Percentiles rank a stretch among this genome's conserved stretches.
phyloP scores from a whole-genome alignment of 2,329 filamentous ascomycete species.

The Pseudocercospora musae region DNA sequence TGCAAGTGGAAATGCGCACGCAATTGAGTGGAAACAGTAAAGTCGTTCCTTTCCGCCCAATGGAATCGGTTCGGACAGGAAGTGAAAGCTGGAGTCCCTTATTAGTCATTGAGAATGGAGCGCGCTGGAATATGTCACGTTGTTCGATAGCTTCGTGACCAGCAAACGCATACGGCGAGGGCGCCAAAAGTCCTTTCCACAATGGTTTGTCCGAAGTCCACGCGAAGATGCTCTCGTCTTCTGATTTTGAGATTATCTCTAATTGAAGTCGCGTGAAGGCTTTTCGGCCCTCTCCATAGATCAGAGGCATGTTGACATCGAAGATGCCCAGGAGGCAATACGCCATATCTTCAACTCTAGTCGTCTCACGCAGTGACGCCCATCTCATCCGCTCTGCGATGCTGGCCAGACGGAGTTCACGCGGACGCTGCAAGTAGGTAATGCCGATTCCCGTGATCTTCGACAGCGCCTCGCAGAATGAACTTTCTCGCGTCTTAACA shows the following conservation, averaged over 20 bases:
- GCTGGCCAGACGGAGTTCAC: background rate
- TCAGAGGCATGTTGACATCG: slow-evolving; percentile 8
- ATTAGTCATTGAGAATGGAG: background rate
- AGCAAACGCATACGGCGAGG: background rate
- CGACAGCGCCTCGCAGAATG: background rate
- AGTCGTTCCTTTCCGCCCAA: background rate
- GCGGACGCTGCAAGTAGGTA: slow-evolving; percentile 5
- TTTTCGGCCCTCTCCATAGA: slow-evolving; percentile 11
- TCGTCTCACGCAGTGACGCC: slow-evolving; percentile 8
- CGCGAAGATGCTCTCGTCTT: slow-evolving; percentile 8
- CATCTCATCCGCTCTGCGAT: slow-evolving; percentile 13
- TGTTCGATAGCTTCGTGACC: background rate
- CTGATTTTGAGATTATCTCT: background rate
- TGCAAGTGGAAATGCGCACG: background rate
- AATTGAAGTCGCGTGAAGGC: slow-evolving; percentile 4
- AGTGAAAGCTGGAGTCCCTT: background rate
- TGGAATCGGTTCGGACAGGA: background rate
- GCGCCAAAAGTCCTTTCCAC: background rate
- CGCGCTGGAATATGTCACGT: background rate
- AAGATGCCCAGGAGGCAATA: slow-evolving; percentile 18
- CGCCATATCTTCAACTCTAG: slow-evolving; percentile 12
- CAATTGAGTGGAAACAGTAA: background rate
- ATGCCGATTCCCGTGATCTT: slow-evolving; percentile 8
- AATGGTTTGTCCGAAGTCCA: background rate
- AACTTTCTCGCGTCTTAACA: slow-evolving; percentile 6